Conservation (phyloP, 2,329 filamentous ascomycete species). For the Nannizziopsis barbatae region DNA sequence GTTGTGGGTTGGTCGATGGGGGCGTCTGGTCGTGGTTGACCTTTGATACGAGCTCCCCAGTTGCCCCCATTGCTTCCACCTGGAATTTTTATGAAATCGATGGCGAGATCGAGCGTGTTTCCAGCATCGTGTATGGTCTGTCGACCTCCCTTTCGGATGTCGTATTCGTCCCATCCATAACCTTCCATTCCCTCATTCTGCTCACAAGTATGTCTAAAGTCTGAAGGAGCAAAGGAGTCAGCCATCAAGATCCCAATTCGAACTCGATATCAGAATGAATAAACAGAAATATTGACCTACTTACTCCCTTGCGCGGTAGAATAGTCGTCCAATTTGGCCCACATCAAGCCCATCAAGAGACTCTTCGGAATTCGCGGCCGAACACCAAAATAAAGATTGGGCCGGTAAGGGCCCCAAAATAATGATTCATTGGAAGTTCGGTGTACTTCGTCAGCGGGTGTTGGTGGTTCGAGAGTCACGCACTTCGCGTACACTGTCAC, state of each 20-base stretch:
- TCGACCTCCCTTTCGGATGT: slow-evolving; percentile 72
- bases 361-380: slow-evolving; percentile 71
- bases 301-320: slow-evolving; percentile 62
- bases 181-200: slow-evolving; percentile 88
- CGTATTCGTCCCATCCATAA: slow-evolving; percentile 97
- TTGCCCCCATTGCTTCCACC: slow-evolving; percentile 76
- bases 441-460: slow-evolving; percentile 31
- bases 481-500: slow-evolving; percentile 17
- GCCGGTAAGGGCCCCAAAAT: slow-evolving; percentile 90
- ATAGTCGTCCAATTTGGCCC: slow-evolving; percentile 75
- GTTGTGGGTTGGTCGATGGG: slow-evolving; percentile 59
- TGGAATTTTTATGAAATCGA: slow-evolving; percentile 85
- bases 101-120: slow-evolving; percentile 82
- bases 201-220: slow-evolving; percentile 88
- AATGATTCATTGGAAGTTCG: slow-evolving; percentile 64
- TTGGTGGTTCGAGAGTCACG: slow-evolving; percentile 23
- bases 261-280: not conserved
- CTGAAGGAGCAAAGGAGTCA: slow-evolving; percentile 34
- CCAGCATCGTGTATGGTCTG: slow-evolving; percentile 84
- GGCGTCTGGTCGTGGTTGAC: slow-evolving; percentile 60
- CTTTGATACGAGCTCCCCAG: slow-evolving; percentile 84
- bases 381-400: slow-evolving; percentile 89
- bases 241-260: not conserved
- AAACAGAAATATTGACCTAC: slow-evolving; percentile 26
- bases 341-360: slow-evolving; percentile 72